Evolutionary conservation across 73 alveolate genomes (phyloP).

Genomic region (Breviolum minutum): DNA sequence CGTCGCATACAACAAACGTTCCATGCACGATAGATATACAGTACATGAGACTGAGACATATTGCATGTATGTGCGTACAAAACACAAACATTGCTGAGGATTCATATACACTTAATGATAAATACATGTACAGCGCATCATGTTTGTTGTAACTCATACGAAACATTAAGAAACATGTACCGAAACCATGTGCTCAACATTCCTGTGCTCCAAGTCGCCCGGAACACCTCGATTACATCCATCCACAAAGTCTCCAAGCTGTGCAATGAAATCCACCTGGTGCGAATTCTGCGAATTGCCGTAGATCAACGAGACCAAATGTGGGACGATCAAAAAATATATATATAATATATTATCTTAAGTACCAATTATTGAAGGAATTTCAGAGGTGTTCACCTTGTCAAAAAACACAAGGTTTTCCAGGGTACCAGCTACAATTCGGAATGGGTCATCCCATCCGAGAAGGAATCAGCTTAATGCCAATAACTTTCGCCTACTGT

Average conservation of each 20-base stretch:
- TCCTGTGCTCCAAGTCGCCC: background rate
- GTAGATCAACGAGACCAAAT: background rate
- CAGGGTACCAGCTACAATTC: too few species aligned
- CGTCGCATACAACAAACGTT: too few species aligned
- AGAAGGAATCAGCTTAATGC: too few species aligned
- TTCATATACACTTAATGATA: background rate
- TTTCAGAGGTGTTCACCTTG: too few species aligned
- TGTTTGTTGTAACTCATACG: background rate
- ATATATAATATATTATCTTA: background rate
- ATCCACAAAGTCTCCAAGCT: constrained; percentile 82
- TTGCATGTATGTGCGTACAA: too few species aligned
- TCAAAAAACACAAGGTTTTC: too few species aligned
- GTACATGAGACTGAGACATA: too few species aligned
- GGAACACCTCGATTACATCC: constrained; percentile 43
- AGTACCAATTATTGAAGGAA: too few species aligned
- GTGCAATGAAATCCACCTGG: constrained; percentile 77
- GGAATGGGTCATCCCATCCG: too few species aligned
- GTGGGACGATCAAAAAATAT: background rate
- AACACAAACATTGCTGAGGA: too few species aligned
- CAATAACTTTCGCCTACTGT: too few species aligned
- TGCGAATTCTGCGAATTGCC: background rate
- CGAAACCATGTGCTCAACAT: background rate
- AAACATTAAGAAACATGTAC: background rate
- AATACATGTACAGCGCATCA: background rate
- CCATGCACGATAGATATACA: too few species aligned